Evolutionary conservation across 2,329 filamentous ascomycete species (phyloP).

Genomic region (Cordyceps pruinosa): DNA sequence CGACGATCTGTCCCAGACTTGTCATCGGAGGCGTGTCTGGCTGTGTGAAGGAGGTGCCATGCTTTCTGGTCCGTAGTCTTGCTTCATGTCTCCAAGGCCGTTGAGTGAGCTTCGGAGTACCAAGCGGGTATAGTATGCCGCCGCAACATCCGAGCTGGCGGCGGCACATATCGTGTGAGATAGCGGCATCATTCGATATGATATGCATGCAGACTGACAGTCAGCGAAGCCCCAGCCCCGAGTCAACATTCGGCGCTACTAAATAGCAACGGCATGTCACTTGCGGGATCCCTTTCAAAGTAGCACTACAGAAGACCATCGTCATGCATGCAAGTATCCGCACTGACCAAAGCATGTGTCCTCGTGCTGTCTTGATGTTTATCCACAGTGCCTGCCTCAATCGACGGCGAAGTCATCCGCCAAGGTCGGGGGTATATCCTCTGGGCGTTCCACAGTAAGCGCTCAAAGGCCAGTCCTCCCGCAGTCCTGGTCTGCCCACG

Average conservation of each 20-base stretch:
- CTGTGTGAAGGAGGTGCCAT: background rate
- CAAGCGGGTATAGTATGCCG: background rate
- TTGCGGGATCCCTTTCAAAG: background rate
- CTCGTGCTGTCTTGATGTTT: background rate
- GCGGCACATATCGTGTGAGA: background rate
- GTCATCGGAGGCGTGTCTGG: background rate
- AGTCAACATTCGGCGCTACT: background rate
- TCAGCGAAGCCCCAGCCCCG: background rate
- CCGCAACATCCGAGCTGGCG: background rate
- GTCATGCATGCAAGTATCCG: slow-evolving; percentile 7
- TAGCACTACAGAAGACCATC: background rate
- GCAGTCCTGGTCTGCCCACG: too few species aligned
- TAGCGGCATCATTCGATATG: background rate
- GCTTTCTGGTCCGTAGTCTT: background rate
- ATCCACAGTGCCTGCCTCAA: too few species aligned
- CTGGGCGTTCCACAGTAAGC: background rate
- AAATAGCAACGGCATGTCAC: background rate
- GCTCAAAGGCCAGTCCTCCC: too few species aligned
- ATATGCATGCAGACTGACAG: background rate
- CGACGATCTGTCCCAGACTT: slow-evolving; percentile 7
- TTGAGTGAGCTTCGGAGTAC: background rate
- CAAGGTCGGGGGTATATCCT: background rate
- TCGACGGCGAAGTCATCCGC: background rate
- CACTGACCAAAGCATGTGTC: background rate
- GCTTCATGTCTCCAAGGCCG: background rate